phyloP scores from a whole-genome alignment of 2,329 filamentous ascomycete genomes.

The Colletotrichum salicis region DNA sequence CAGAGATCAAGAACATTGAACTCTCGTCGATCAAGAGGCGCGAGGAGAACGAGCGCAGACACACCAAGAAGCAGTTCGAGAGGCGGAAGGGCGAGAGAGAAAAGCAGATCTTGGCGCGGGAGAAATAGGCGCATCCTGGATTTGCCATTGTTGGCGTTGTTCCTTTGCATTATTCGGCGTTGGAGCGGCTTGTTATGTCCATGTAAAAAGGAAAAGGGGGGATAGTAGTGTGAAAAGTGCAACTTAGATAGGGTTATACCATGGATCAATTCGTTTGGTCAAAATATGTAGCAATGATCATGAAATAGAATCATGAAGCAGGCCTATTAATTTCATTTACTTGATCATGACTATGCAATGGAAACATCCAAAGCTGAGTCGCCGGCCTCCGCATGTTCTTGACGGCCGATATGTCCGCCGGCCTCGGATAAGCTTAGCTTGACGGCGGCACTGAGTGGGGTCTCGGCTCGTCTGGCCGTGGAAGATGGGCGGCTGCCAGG shows the following conservation, averaged over 20 bases:
- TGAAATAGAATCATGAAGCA: background rate
- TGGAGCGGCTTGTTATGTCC: constrained; percentile 27
- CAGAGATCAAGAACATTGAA: constrained; percentile 93
- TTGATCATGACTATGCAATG: no score
- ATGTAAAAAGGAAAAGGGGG: constrained; percentile 16
- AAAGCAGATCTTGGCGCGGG: constrained; percentile 84
- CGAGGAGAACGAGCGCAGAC: constrained; percentile 94
- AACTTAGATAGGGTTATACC: constrained; percentile 21
- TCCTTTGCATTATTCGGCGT: constrained; percentile 37
- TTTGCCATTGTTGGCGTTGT: constrained; percentile 7
- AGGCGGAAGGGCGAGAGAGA: constrained; percentile 83
- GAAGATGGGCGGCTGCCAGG: constrained; percentile 18
- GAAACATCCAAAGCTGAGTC: background rate
- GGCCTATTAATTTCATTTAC: background rate
- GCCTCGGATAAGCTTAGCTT: constrained; percentile 12
- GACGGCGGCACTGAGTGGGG: constrained; percentile 3
- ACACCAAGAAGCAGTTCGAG: constrained; percentile 84
- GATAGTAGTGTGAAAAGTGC: constrained; percentile 34
- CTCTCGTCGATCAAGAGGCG: constrained; percentile 86
- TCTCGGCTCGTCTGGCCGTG: background rate
- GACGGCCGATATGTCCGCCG: constrained; percentile 19
- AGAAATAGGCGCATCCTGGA: constrained; percentile 56
- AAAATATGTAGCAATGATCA: constrained; percentile 8
- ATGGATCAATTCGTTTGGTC: constrained; percentile 16
- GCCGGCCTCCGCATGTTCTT: background rate